Percentiles rank a stretch among this genome's conserved stretches.
These are phyloP conservation scores for Stephanodiscus minutulus DNA, from an alignment of 108 stramenopile species.

Conservation along the genomic window DNA sequence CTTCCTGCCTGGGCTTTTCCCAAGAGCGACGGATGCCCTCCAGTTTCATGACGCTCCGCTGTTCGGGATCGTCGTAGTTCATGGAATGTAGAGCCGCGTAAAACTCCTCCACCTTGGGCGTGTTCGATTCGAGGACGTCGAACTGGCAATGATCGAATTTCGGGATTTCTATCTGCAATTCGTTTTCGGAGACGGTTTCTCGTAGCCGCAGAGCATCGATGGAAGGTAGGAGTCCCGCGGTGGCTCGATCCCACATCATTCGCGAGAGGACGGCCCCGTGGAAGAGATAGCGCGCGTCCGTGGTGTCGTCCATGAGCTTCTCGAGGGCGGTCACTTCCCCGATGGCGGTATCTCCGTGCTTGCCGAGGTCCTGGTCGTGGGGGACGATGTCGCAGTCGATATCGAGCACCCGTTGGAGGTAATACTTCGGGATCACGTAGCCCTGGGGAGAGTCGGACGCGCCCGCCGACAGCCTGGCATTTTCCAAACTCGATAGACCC, in stretches of 20 bases:
- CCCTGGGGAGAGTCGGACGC: conserved; percentile 38
- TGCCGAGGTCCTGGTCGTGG: conserved; percentile 35
- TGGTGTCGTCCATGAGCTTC: neutral
- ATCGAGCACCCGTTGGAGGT: conserved; percentile 6
- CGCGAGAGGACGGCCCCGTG: conserved; percentile 20
- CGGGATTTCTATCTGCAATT: conserved; percentile 1
- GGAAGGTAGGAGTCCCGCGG: neutral
- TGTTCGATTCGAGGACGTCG: conserved; percentile 19
- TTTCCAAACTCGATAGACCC: neutral
- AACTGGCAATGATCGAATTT: conserved; percentile 45
- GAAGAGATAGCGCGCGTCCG: neutral
- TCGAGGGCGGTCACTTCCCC: conserved; percentile 42
- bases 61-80: conserved; percentile 32
- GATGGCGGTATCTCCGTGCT: conserved; percentile 48
- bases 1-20: conserved; percentile 8
- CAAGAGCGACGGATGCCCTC: conserved; percentile 16
- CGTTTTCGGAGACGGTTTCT: neutral
- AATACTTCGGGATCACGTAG: conserved; percentile 35
- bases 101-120: neutral
- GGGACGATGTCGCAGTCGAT: conserved; percentile 8
- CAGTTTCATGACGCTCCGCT: conserved; percentile 35
- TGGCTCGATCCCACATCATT: conserved; percentile 33
- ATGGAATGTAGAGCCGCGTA: conserved; percentile 20
- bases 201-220: conserved; percentile 6
- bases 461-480: conserved; percentile 19